Base-by-base conservation (phyloP, 306 rosid genomes). In the Pyrus bretschneideri region DNA sequence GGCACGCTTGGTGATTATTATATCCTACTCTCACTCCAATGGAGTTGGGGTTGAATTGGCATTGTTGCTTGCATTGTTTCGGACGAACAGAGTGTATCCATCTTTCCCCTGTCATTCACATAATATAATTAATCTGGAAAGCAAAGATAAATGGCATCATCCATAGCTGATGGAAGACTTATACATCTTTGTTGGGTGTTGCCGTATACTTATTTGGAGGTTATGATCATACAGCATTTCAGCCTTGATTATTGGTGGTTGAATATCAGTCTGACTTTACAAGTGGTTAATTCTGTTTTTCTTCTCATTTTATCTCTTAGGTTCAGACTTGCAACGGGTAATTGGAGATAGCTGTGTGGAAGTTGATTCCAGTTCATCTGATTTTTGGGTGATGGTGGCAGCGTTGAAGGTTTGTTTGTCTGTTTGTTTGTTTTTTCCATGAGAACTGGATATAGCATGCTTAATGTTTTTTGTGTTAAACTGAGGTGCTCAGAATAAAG, bases 331-430 rank as follows among this genome's bases (percentile, higher is more conserved):
- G 87, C 87, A 89, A 67, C 90, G 78, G 75, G 82, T 95, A 76
- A 85, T 90, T 63, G 85, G 87, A 72, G 97, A 95, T 80, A 81
- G 82, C 79, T 81, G 81, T 82, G 86, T 86, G 71, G 99, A 95
- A 81, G 89, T 92, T 80, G 89, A 89, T 74, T 83, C 92, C 49
- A 85, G 67, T 81, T 95, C 99, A 30, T 92, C 96, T 23, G 91
- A 92, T 77, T 92, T 92, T 90, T 95, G 99, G 99, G 89, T 92
- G 78, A 77, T 95, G 91, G 92, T 95, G 79, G 96, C 96, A 82
- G 97, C 99, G 38, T 82, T 95, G 77, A 95, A 95, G 97, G 98
- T 94, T 79, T 42, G 90, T 80, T 31, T 4, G 31, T 29, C 3
- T 29, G 30, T 29, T 29, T 29, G 30, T 29, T 29, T 29, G 30